Evolutionary conservation across 1,284 basidiomycete genomes (phyloP).

Genomic region (Puccinia horiana): DNA sequence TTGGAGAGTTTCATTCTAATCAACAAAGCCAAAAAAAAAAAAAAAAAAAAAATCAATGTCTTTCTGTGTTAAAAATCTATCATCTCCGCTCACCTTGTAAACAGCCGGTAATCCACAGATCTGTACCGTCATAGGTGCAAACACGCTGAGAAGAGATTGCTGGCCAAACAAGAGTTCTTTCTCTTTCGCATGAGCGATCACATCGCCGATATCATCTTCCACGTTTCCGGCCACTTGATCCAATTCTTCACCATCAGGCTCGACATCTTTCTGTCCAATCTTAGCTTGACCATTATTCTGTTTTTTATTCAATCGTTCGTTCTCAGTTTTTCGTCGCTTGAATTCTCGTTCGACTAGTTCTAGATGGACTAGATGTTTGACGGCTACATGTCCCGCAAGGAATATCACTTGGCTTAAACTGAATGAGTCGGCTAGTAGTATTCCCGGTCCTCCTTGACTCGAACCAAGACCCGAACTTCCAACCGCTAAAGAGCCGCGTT

Average conservation of each 20-base stretch:
- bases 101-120: conserved; percentile 79
- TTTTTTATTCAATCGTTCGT: conserved; percentile 62
- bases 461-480: not conserved
- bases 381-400: conserved; percentile 90
- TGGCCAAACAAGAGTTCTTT: conserved; percentile 82
- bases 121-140: conserved; percentile 83
- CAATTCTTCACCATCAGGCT: conserved; percentile 70
- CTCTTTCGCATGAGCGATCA: conserved; percentile 79
- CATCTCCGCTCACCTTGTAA: conserved; percentile 61
- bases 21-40: not conserved
- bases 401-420: conserved; percentile 87
- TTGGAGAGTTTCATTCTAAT: conserved; percentile 77
- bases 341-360: conserved; percentile 96
- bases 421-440: conserved; percentile 73
- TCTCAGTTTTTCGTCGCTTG: conserved; percentile 92
- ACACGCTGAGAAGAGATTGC: conserved; percentile 78
- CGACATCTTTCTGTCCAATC: conserved; percentile 65
- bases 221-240: conserved; percentile 97
- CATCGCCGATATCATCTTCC: conserved; percentile 96
- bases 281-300: conserved; percentile 5
- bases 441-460: not conserved
- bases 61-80: not conserved
- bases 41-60: not conserved
- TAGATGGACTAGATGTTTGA: conserved; percentile 95
- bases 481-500: not conserved